Percentiles rank a stretch among this genome's conserved stretches.
Conservation (phyloP, 2,329 filamentous ascomycete genomes). For the Paraconiothyrium sp. region DNA sequence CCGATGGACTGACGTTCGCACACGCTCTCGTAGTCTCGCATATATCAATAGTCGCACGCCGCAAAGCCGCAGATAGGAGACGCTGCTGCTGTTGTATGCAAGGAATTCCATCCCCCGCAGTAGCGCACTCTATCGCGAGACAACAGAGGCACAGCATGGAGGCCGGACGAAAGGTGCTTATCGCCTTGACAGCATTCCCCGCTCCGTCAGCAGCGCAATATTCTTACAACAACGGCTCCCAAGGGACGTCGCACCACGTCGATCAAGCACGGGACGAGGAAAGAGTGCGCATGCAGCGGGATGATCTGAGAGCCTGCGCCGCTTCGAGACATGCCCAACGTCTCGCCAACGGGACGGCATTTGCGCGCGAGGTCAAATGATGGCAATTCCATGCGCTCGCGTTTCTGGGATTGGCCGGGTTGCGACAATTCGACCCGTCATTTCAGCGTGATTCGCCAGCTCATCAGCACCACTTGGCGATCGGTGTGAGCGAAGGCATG, state of each 20-base stretch:
- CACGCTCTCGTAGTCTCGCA: constrained; percentile 27
- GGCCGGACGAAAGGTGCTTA: constrained; percentile 31
- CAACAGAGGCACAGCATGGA: constrained; percentile 24
- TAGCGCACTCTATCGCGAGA: constrained; percentile 23
- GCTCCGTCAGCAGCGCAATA: constrained; percentile 31
- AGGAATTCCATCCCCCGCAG: constrained; percentile 37
- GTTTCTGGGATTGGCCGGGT: constrained; percentile 11
- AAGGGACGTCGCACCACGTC: constrained; percentile 15
- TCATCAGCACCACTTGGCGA: constrained; percentile 17
- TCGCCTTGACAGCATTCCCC: constrained; percentile 23
- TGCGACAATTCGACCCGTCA: constrained; percentile 14
- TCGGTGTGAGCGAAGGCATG: constrained; percentile 27
- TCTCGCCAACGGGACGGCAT: constrained; percentile 9
- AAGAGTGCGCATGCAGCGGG: constrained; percentile 27
- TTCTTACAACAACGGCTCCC: constrained; percentile 18
- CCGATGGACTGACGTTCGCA: constrained; percentile 15
- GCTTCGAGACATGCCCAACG: constrained; percentile 6
- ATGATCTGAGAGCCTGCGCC: constrained; percentile 20
- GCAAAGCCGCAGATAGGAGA: constrained; percentile 27
- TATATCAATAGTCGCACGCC: constrained; percentile 32
- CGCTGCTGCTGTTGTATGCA: constrained; percentile 26
- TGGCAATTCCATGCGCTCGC: constrained; percentile 4
- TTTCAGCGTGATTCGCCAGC: constrained; percentile 19
- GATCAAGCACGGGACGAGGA: constrained; percentile 24
- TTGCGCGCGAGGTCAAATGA: neutral